Base-by-base conservation (phyloP, 371 early-diverging fungal genomes). In the Chytridium lagenaria region DNA sequence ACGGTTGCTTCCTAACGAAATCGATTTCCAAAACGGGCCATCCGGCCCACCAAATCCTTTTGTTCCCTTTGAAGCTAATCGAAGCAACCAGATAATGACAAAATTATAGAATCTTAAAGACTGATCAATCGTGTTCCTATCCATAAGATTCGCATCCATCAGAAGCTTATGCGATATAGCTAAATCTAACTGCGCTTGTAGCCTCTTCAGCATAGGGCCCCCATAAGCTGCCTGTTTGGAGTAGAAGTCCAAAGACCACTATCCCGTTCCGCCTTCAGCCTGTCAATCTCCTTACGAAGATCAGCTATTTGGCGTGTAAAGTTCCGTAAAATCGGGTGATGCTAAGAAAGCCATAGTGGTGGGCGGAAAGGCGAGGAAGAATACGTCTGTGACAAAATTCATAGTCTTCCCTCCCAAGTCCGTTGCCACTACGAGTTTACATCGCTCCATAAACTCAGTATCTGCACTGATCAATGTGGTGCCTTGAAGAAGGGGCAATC, bases 311-410 rank as follows among this genome's bases (percentile, higher is more conserved):
- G 88, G 73, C 90, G 87, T 89, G 81, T 50, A 92, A 83, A 3
- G 86, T 85, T 68, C 86, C 84, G 73, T 90, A 95, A 50, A 87
- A 87, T 19, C 89, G 86, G 61, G 91, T 82, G 23, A 86, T 87
- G 57, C 91, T 87, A 44, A 95, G 81, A 2, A 92, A 85, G 0
- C 96, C 96, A 68, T 92, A 89, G 78, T 97, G 97, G 72, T 92
- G 84, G 22, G 89, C 86, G 0, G 86, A 81, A 22, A 94, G 0
- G 96, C 91, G 23, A 95, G 76, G 73, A 89, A 94, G 77, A 97
- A 98, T 12, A 91, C 80, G 59, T 97, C 95, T 0, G 96, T 87
- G 59, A 97, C 92, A 75, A 98, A 98, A 78, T 93, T 91, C 67
- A 85, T 76, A 3, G 78, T 77, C 77, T 68, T 44, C 12, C 51